phyloP scores from a whole-genome alignment of 1,284 basidiomycete genomes.

The Inonotus obliquus region DNA sequence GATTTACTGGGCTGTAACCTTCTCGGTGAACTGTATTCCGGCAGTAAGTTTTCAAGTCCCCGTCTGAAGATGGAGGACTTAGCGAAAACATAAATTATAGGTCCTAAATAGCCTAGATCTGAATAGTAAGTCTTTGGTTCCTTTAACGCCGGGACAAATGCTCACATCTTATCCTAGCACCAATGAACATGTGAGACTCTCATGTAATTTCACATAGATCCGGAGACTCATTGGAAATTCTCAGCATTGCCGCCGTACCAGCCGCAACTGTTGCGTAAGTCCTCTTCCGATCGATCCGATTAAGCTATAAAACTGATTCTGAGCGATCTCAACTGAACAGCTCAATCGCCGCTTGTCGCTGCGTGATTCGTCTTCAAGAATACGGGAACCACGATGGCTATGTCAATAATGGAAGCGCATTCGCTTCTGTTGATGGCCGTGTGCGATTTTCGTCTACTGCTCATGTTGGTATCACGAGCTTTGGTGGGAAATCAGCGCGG shows the following conservation, averaged over 20 bases:
- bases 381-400: conserved; percentile 44
- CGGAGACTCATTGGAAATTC: background rate
- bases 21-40: conserved; percentile 59
- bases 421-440: conserved; percentile 20
- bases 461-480: conserved; percentile 11
- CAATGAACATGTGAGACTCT: conserved; percentile 59
- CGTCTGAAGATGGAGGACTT: conserved; percentile 3
- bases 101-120: conserved; percentile 54
- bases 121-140: conserved; percentile 42
- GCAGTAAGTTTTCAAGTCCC: conserved; percentile 40
- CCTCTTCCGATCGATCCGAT: background rate
- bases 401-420: conserved; percentile 40
- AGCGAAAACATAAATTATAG: conserved; percentile 20
- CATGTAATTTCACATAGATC: background rate
- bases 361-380: conserved; percentile 57
- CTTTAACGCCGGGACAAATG: conserved; percentile 2
- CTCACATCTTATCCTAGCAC: conserved; percentile 31
- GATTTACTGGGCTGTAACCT: conserved; percentile 59
- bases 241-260: conserved; percentile 36
- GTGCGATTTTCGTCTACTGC: conserved; percentile 8
- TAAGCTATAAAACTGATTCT: background rate
- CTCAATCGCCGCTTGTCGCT: conserved; percentile 59
- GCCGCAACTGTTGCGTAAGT: conserved; percentile 60
- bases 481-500: conserved; percentile 17
- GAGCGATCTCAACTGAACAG: conserved; percentile 27